These are phyloP conservation scores for Parachaetomium inaequale DNA, from an alignment of 495 filamentous ascomycete genomes.

Conservation along the genomic window DNA sequence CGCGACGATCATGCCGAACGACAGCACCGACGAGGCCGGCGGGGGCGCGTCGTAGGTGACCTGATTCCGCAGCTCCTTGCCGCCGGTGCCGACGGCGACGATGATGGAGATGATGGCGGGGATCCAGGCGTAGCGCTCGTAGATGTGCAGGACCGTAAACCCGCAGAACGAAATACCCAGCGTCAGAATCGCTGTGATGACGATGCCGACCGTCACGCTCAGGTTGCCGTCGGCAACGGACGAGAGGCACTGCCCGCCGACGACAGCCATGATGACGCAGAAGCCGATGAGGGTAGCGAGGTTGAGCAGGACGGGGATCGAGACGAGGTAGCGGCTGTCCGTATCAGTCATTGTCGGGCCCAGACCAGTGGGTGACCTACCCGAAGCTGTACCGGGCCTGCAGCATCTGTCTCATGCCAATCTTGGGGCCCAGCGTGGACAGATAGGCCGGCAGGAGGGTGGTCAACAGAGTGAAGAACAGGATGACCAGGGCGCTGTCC, in stretches of 20 bases:
- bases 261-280: constrained; percentile 46
- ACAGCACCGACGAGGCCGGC: constrained; percentile 31
- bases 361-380: constrained; percentile 19
- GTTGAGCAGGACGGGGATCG: constrained; percentile 48
- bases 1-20: constrained; percentile 44
- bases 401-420: constrained; percentile 55
- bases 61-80: constrained; percentile 28
- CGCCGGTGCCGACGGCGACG: constrained; percentile 32
- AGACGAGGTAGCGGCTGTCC: constrained; percentile 38
- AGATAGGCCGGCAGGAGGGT: constrained; percentile 50
- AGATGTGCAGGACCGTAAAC: constrained; percentile 53
- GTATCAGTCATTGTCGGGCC: not conserved
- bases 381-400: constrained; percentile 54
- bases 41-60: constrained; percentile 25
- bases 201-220: constrained; percentile 45
- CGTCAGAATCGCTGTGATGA: constrained; percentile 52
- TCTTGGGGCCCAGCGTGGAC: constrained; percentile 48
- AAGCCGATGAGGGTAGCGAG: constrained; percentile 49
- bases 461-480: constrained; percentile 54
- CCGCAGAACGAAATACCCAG: constrained; percentile 59
- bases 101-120: constrained; percentile 49
- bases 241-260: constrained; percentile 49
- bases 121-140: constrained; percentile 62
- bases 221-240: constrained; percentile 50
- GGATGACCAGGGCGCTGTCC: constrained; percentile 48